A percentile compares a stretch with the other conserved stretches of the same genome.
These are phyloP conservation scores for Lactuca sativa DNA, from an alignment of 129 eudicot genomes.

Conservation along the genomic window DNA sequence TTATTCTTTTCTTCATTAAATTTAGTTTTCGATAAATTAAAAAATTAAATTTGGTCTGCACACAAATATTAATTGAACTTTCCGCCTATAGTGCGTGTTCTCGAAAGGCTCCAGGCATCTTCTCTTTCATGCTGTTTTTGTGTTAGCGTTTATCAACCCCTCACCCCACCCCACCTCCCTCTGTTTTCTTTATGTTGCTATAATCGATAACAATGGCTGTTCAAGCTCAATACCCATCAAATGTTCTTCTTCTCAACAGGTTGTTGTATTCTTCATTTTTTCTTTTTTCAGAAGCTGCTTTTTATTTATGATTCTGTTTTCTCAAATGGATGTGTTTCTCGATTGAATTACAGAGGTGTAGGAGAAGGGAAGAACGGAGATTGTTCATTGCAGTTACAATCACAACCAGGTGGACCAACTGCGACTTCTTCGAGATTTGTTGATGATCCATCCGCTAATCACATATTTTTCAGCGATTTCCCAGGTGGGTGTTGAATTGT, in stretches of 20 bases:
- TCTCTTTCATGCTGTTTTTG: constrained; percentile 60
- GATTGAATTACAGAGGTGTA: constrained; percentile 28
- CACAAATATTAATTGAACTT: constrained; percentile 29
- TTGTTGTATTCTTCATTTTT: constrained; percentile 5
- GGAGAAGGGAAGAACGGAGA: constrained; percentile 43
- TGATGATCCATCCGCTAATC: constrained; percentile 39
- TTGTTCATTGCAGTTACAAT: constrained; percentile 49
- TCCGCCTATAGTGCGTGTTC: constrained; percentile 38
- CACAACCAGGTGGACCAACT: constrained; percentile 32
- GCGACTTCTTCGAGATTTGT: constrained; percentile 19
- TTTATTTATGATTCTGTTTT: neutral
- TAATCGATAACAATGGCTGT: constrained; percentile 50
- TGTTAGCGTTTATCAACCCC: constrained; percentile 50
- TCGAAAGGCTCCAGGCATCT: constrained; percentile 35
- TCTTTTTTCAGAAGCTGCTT: neutral
- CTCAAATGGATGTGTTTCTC: neutral
- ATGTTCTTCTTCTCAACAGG: constrained; percentile 57
- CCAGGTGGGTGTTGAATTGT: constrained; percentile 32
- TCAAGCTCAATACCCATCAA: constrained; percentile 79
- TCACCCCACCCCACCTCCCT: constrained; percentile 4
- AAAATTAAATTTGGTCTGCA: constrained; percentile 1
- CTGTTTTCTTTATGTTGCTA: constrained; percentile 4
- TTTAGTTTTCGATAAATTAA: neutral
- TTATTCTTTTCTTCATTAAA: neutral
- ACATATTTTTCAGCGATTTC: constrained; percentile 36